Evolutionary conservation across 73 alveolate genomes (phyloP).

Genomic region (Paramecium biaurelia): DNA sequence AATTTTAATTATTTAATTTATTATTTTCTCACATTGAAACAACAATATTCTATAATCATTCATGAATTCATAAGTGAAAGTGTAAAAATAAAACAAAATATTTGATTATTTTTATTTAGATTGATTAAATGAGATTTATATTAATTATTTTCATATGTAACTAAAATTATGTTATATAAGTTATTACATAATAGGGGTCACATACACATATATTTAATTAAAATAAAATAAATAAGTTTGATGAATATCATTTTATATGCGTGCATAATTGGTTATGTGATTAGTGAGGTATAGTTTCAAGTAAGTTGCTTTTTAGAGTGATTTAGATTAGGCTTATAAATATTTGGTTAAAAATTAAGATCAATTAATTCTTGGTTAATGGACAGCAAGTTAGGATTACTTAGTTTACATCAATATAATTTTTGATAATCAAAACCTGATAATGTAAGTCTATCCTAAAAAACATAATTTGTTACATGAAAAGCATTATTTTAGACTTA

Average conservation of each 20-base stretch:
- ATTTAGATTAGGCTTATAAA: background rate
- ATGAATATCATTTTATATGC: background rate
- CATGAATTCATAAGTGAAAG: too few species aligned
- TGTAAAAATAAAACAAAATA: too few species aligned
- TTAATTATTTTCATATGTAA: too few species aligned
- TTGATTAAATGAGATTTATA: too few species aligned
- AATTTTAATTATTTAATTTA: too few species aligned
- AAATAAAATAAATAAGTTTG: background rate
- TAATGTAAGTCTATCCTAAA: background rate
- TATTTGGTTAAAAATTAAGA: background rate
- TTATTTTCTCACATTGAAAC: too few species aligned
- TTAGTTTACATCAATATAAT: background rate
- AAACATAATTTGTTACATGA: background rate
- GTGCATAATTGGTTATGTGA: background rate
- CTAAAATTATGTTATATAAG: background rate
- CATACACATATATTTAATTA: background rate
- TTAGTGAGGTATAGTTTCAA: background rate
- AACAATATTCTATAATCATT: too few species aligned
- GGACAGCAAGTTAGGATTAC: background rate
- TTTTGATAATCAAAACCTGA: background rate
- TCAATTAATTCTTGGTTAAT: background rate
- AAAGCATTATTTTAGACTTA: background rate
- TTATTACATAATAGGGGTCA: background rate
- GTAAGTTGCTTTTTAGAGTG: background rate
- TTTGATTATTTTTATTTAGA: too few species aligned